Conservation (phyloP, 257 asterid genomes). For the Nicotiana paniculata region DNA sequence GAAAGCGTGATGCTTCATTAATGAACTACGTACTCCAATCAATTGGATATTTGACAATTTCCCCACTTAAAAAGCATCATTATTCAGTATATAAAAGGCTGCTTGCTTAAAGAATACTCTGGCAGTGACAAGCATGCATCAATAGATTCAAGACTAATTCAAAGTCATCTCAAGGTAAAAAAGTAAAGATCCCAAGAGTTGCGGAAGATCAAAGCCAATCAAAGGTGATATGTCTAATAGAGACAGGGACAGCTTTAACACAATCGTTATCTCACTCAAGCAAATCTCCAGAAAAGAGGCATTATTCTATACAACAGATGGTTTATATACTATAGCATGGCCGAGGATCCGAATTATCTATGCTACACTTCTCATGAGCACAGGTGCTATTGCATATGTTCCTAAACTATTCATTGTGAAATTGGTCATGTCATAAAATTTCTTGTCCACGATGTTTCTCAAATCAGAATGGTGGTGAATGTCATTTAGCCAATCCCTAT, state of each 20-base stretch:
- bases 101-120: background rate
- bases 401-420: too few relatives aligned
- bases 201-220: too few relatives aligned
- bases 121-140: background rate
- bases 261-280: too few relatives aligned
- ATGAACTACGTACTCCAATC: background rate
- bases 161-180: background rate
- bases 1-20: background rate
- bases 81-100: background rate
- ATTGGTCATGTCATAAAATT: too few relatives aligned
- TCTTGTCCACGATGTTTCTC: background rate
- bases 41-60: background rate
- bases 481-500: background rate
- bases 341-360: too few relatives aligned
- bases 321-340: too few relatives aligned
- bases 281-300: too few relatives aligned
- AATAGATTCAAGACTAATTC: background rate
- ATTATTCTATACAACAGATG: too few relatives aligned
- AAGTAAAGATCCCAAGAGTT: background rate
- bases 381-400: too few relatives aligned
- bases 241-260: too few relatives aligned
- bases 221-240: too few relatives aligned
- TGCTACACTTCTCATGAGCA: too few relatives aligned
- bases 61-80: background rate
- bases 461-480: background rate